A percentile compares a stretch with the other conserved stretches of the same genome.
Conservation (phyloP, 108 stramenopile species). For the Cyclostephanos invisitatus region DNA sequence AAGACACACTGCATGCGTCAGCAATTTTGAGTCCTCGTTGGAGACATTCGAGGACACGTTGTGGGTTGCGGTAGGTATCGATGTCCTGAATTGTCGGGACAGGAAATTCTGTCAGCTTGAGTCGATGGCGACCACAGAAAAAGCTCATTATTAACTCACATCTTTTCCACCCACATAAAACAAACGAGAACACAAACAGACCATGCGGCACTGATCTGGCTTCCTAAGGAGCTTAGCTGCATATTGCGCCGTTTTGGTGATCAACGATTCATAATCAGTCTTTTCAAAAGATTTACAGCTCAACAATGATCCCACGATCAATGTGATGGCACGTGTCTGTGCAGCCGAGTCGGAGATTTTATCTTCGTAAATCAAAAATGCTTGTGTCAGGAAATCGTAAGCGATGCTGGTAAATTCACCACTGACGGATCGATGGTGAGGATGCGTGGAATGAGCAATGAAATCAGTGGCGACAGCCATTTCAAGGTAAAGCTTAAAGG, state of each 20-base stretch:
- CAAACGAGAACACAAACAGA: slow-evolving; percentile 87
- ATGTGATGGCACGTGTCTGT: slow-evolving; percentile 80
- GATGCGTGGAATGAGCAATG: slow-evolving; percentile 34
- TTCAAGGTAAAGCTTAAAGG: slow-evolving; percentile 88
- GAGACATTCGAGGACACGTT: slow-evolving; percentile 94
- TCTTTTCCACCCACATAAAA: slow-evolving; percentile 74
- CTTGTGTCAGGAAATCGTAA: slow-evolving; percentile 95
- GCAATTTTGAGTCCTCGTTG: slow-evolving; percentile 89
- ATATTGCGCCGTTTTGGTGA: slow-evolving; percentile 94
- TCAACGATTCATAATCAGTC: slow-evolving; percentile 91
- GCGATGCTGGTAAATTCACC: slow-evolving; percentile 76
- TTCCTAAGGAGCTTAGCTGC: slow-evolving; percentile 94
- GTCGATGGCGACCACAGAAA: neutral
- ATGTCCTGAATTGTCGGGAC: slow-evolving; percentile 30
- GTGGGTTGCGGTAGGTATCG: slow-evolving; percentile 75
- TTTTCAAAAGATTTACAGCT: slow-evolving; percentile 66
- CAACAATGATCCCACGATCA: slow-evolving; percentile 91
- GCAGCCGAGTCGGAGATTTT: slow-evolving; percentile 79
- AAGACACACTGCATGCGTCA: slow-evolving; percentile 81
- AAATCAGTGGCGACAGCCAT: slow-evolving; percentile 87
- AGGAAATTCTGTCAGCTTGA: neutral
- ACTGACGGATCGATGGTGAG: slow-evolving; percentile 21
- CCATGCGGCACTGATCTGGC: slow-evolving; percentile 94
- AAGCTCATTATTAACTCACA: slow-evolving; percentile 12
- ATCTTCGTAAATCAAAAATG: slow-evolving; percentile 94